Evolutionary conservation across 495 filamentous ascomycete genomes (phyloP).

Genomic region (Neurospora sp.): DNA sequence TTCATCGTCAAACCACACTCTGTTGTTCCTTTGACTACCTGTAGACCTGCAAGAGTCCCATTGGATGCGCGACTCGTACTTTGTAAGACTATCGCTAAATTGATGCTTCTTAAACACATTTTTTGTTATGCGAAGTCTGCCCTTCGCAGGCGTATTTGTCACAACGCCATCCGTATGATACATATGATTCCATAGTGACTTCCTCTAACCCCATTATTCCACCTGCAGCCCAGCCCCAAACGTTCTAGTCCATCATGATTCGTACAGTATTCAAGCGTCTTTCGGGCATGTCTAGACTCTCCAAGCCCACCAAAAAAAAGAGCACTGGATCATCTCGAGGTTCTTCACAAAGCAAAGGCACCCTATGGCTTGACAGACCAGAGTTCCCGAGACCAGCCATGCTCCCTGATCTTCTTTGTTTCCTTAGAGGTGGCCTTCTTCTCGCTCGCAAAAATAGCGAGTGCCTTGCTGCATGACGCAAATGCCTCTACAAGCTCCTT

Average conservation of each 20-base stretch:
- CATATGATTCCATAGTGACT: neutral
- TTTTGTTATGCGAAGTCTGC: neutral
- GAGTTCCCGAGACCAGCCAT: constrained; percentile 39
- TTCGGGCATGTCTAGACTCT: neutral
- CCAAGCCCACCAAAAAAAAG: neutral
- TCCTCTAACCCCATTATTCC: neutral
- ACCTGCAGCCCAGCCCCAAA: neutral
- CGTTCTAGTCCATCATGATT: neutral
- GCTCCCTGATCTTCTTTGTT: constrained; percentile 43
- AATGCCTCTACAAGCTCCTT: constrained; percentile 67
- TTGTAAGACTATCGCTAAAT: neutral
- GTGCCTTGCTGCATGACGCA: constrained; percentile 60
- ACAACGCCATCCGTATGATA: neutral
- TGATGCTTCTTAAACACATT: neutral
- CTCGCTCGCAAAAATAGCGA: constrained; percentile 52
- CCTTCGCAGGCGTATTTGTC: neutral
- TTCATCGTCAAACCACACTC: constrained; percentile 1
- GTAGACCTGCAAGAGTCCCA: neutral
- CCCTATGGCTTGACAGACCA: constrained; percentile 23
- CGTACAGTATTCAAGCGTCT: neutral
- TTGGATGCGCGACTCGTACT: neutral
- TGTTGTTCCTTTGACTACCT: neutral
- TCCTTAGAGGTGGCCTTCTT: constrained; percentile 31
- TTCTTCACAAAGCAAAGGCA: neutral
- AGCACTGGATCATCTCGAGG: neutral